Conservation (phyloP, 2,329 filamentous ascomycete species). For the Cercospora sp. region DNA sequence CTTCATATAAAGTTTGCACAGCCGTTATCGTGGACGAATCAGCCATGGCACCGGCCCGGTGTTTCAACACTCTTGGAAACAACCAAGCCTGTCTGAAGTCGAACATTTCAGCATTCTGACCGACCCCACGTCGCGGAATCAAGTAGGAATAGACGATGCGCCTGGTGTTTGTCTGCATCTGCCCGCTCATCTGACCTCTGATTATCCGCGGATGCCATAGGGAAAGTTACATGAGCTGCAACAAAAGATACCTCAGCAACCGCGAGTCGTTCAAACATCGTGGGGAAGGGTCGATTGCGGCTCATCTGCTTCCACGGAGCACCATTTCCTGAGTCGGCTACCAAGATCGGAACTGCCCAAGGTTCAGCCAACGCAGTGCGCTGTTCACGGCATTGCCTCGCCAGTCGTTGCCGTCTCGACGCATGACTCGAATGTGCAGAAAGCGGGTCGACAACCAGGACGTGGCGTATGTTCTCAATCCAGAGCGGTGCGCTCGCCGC, state of each 20-base stretch:
- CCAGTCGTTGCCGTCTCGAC: not conserved
- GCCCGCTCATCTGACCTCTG: not conserved
- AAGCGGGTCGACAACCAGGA: constrained; percentile 1
- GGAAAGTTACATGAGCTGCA: not conserved
- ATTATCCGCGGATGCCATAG: not conserved
- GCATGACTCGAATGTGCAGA: not conserved
- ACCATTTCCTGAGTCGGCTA: not conserved
- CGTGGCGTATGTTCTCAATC: not conserved
- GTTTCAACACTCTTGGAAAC: not conserved
- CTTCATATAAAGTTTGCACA: constrained; percentile 1
- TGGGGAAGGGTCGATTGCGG: not conserved
- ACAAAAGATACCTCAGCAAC: not conserved
- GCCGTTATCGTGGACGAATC: constrained; percentile 2
- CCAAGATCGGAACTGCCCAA: not conserved
- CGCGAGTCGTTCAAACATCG: not conserved
- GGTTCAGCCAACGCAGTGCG: not conserved
- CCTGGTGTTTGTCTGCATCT: not conserved
- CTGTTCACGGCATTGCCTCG: not conserved
- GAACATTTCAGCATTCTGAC: not conserved
- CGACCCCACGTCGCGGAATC: not conserved
- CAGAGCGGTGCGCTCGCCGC: not conserved
- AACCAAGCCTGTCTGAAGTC: not conserved
- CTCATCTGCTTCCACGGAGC: not conserved
- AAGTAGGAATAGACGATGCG: not conserved
- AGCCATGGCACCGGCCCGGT: not conserved